Evolutionary conservation across 1,284 basidiomycete species (phyloP), one percentile per base, ranked within the genome.

Genomic region (Xerocomus tenax): DNA sequence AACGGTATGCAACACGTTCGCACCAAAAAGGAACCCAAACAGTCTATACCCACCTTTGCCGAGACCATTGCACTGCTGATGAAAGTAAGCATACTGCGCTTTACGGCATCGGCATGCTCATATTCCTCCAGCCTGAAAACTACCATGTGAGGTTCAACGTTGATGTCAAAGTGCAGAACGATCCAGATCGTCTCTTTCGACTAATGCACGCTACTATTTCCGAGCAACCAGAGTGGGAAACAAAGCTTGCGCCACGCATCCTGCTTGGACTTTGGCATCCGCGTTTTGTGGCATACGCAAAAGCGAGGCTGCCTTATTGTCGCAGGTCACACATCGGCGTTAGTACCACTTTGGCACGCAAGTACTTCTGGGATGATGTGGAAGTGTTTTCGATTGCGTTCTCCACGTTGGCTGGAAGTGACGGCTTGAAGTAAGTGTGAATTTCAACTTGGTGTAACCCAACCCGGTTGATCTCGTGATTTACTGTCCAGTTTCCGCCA

Each of bases 261-360:
- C 74, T 98, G 23, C 76, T 98, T 39, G 95, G 84, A 10, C 71
- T 87, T 16, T 95, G 93, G 92, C 95, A 98, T 70, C 91, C 95
- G 16, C 81, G 84, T 54, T 98, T 96, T 73, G 71, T 98, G 47
- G 72, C 70, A 18, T 80, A 82, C 19, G 94, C 95, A 3, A 82
- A 85, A 65, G 66, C 71, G 30, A 74, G 82, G 51, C 72, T 98
- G 29, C 89, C 92, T 9, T 87, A 89, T 63, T 86, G 91, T 67
- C 79, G 81, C 47, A 79, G 91, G 38, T 91, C 88, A 48, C 85
- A 92, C 66, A 97, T 98, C 59, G 91, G 91, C 19, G 71, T 77
- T 52, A 87, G 77, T 60, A 73, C 77, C 4, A 62, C 71, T 34
- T 68, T 90, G 55, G 91, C 91, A 28, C 75, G 85, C 54, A 76